Evolutionary conservation across 2,329 filamentous ascomycete genomes (phyloP), one percentile per base, ranked within the genome.

Genomic region (Penicillium polonicum): DNA sequence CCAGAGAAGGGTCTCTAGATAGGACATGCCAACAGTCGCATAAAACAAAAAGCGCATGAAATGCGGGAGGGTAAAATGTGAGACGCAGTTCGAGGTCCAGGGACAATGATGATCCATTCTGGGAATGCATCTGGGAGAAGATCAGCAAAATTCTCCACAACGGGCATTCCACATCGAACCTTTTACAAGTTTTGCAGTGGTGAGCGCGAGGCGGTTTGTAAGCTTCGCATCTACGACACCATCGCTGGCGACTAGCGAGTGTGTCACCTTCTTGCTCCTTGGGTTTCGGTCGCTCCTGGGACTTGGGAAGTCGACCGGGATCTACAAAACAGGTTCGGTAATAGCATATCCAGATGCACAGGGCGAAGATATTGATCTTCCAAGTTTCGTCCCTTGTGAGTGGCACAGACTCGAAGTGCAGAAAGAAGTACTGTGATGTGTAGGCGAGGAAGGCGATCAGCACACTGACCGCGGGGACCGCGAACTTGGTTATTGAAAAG

Each of bases 21-120:
- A 82, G 3, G 69, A 58, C 78, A 87, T 85, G 0, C 83, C 80
- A n/a, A 74, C 65, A 3, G 85, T 82, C 2, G 84, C 79, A 65
- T 84, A 88, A 61, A 83, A 78, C 42, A 88, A 71, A 68, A 88
- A 87, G 23, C 85, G 84, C 17, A 87, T 71, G 68, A 88, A 88
- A 68, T 88, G 85, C 2, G 85, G 85, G 59, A 86, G 83, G 0
- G 85, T 87, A 62, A 82, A 82, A 71, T 88, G 82, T 42, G 85
- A 88, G 52, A 88, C 84, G 66, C 85, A 88, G 66, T 88, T 88
- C 35, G 75, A 77, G 25, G 85, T 87, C 85, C 85, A 88, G 7
- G 85, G 84, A 68, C 85, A 88, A 68, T 88, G 85, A 68, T 87
- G 84, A 69, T 87, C 84, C 84, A 86, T 86, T 70, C 85, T 86